Evolutionary conservation across 1,284 basidiomycete genomes (phyloP).

Genomic region (Retiboletus flavoniger): DNA sequence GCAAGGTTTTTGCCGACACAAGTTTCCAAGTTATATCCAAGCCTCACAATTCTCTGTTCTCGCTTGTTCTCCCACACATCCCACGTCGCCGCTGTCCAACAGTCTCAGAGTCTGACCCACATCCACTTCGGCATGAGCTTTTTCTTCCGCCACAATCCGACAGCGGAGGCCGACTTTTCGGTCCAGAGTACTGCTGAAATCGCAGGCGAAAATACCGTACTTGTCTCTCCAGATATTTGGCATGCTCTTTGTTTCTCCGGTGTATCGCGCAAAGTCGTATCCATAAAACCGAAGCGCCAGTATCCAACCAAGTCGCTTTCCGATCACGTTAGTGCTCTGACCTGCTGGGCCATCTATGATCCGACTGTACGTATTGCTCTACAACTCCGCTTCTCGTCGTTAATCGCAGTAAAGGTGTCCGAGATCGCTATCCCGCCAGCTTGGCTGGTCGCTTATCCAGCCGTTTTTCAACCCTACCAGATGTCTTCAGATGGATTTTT

Average conservation of each 20-base stretch:
- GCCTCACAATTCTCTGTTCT: too few species aligned
- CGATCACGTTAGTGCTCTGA: conserved; percentile 11
- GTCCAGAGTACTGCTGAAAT: conserved; percentile 6
- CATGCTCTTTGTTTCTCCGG: conserved; percentile 23
- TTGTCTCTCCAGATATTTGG: conserved; percentile 40
- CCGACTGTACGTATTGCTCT: conserved; percentile 21
- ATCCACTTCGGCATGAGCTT: conserved; percentile 27
- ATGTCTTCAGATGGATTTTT: conserved; percentile 2
- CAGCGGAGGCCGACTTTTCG: conserved; percentile 26
- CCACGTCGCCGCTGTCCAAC: too few species aligned
- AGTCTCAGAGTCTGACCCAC: neutral
- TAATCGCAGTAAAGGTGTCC: conserved; percentile 23
- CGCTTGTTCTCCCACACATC: too few species aligned
- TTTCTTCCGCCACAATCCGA: conserved; percentile 31
- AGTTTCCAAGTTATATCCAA: too few species aligned
- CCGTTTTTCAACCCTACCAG: conserved; percentile 30
- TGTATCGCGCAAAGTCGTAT: conserved; percentile 17
- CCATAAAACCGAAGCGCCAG: conserved; percentile 28
- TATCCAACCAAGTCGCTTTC: conserved; percentile 8
- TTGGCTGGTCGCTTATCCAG: conserved; percentile 29
- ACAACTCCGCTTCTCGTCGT: neutral
- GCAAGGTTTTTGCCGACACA: too few species aligned
- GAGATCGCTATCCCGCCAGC: conserved; percentile 29
- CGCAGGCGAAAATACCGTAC: conserved; percentile 19
- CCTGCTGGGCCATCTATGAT: conserved; percentile 32